Base-by-base conservation (phyloP, 2,329 filamentous ascomycete species). In the Cladosporium sp. region DNA sequence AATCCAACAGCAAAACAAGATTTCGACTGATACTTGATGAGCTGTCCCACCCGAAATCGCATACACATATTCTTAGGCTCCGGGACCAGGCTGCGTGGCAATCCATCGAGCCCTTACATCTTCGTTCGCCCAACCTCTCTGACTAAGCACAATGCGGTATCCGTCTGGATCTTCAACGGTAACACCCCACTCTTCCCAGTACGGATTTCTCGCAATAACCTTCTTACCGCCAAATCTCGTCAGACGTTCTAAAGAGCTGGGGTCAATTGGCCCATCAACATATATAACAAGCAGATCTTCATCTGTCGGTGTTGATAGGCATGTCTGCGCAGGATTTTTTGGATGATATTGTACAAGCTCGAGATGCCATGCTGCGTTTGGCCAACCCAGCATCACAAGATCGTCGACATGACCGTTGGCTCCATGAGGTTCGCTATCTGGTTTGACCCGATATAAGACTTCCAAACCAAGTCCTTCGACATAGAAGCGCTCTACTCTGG, bases 101-200 rank as follows among this genome's bases (percentile, higher is more conserved):
- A 33, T 7, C 40, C 40, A 43, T 13, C 40, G 29, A 13, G 40
- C 40, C 20, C 27, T 43, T 9, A n/a, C 40, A 18, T 43, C 40
- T 18, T 22, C 40, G 20, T 43, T 43, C 16, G 4, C 16, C 40
- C 40, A 43, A 13, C 18, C 15, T 9, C 40, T 43, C 13, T 43
- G 40, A 8, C 40, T 43, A 9, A 43, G 32, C 16, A 43, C 40
- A 32, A 43, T 13, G 7, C 40, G 40, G 20, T 43, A 43, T 1
- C 40, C 40, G 20, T 43, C 40, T 12, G 40, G 27, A 22, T 43
- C 40, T 30, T 43, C 40, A 27, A 43, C 40, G n/a, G 40, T 43
- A 27, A 43, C 40, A 19, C 40, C 40, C 40, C 40, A 43, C 12
- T 33, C 15, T 7, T 43, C 40, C 40, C 40, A 43, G 25, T 43